Percentiles rank a stretch among this genome's conserved stretches.
These are phyloP conservation scores for Cronartium ribicola DNA, from an alignment of 1,284 basidiomycete species.

Conservation along the genomic window DNA sequence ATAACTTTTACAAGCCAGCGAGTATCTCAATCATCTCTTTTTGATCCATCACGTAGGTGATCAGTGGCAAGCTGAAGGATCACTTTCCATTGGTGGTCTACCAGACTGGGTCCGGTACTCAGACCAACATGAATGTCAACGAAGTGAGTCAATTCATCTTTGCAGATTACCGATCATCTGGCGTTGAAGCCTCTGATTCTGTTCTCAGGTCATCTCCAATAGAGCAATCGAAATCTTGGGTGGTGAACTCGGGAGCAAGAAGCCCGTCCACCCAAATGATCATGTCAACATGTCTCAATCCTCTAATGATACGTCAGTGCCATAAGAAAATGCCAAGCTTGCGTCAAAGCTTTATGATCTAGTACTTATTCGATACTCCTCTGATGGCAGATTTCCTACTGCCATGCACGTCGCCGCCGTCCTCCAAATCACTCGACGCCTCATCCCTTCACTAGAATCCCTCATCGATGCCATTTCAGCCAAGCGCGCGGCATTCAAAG, in stretches of 20 bases:
- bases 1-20: neutral
- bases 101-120: constrained; percentile 98
- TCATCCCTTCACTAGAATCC: constrained; percentile 80
- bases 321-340: constrained; percentile 46
- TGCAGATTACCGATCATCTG: neutral
- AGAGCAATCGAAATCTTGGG: constrained; percentile 96
- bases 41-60: constrained; percentile 61
- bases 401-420: constrained; percentile 99
- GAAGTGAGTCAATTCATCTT: constrained; percentile 60
- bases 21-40: neutral
- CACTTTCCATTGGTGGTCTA: constrained; percentile 99
- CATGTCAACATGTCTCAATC: constrained; percentile 99
- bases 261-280: constrained; percentile 97
- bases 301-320: constrained; percentile 85
- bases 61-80: constrained; percentile 85
- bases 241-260: constrained; percentile 91
- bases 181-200: neutral
- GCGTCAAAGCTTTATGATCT: neutral
- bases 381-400: constrained; percentile 75
- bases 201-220: constrained; percentile 83
- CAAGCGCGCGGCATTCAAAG: constrained; percentile 74
- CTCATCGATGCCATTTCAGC: constrained; percentile 76
- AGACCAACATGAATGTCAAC: constrained; percentile 99
- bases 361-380: neutral
- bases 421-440: constrained; percentile 71